Evolutionary conservation across 139 green algal species (phyloP), one percentile per base, ranked within the genome.

Genomic region (Gonium pectorale): DNA sequence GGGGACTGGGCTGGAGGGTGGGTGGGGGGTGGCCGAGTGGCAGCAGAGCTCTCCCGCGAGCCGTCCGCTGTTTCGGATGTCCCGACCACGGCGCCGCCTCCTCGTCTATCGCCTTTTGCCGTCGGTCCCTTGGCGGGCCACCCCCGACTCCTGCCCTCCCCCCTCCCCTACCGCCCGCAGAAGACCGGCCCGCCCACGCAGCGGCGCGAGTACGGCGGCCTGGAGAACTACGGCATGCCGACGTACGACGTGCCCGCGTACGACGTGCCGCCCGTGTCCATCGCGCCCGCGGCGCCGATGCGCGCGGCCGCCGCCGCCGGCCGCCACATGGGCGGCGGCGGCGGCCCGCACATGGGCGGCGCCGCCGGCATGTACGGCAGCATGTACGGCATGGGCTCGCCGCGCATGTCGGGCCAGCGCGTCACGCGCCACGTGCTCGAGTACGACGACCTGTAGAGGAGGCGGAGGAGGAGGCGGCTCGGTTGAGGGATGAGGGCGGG

Each of bases 381-480:
- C 31, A 70, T 81, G 73, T 81, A 52, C 44, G 73, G 73, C 40
- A 81, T 70, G 54, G 54, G 54, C 17, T 24, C 27, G 27, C 60
- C 41, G 2, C 31, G 72, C 24, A 4, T 41, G 1, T 82, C 59
- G 8, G 60, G 60, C 4, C 77, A 83, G 54, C 59, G 60, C 13
- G 77, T 60, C 19, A 62, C 60, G 5, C 60, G 60, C 5, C 77
- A 83, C 43, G 77, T 83, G 26, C 64, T 83, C 17, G 60, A 71
- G 8, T 83, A 83, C 31, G 77, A 83, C 37, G 77, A 83, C 31
- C 59, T 83, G n/a, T 83, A 49, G 41, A 24, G 67, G 22, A 46
- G 9, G 8, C 24, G 2, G 3, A 49, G n/a, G n/a, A n/a, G n/a
- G n/a, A n/a, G n/a, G n/a, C n/a, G n/a, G n/a, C n/a, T n/a, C n/a